A percentile compares a stretch with the other conserved stretches of the same genome.
These are phyloP conservation scores for Lentinula sp. DNA, from an alignment of 768 basidiomycete species.

Conservation along the genomic window DNA sequence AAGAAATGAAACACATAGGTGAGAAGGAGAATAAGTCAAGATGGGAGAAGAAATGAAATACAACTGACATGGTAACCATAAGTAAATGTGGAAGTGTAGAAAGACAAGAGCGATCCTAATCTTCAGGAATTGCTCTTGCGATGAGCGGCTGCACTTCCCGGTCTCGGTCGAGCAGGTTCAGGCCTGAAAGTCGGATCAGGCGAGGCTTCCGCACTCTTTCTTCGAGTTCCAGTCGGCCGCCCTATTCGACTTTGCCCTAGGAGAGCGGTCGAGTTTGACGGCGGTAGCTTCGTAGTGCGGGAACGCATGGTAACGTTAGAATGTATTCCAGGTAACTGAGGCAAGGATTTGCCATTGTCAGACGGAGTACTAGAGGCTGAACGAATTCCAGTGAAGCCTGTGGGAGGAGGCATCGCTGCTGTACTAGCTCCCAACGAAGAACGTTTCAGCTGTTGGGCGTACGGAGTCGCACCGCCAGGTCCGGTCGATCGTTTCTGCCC, in stretches of 20 bases:
- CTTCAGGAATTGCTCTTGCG: slow-evolving; percentile 1
- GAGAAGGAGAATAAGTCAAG: slow-evolving; percentile 4
- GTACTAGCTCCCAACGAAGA: slow-evolving; percentile 55
- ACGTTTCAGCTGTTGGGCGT: slow-evolving; percentile 44
- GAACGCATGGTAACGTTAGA: slow-evolving; percentile 44
- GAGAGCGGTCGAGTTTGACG: slow-evolving; percentile 25
- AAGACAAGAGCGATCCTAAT: not conserved
- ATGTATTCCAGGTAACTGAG: slow-evolving; percentile 34
- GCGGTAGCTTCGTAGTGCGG: slow-evolving; percentile 29
- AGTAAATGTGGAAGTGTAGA: not conserved
- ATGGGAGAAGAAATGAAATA: slow-evolving; percentile 3
- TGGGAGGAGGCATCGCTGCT: slow-evolving; percentile 19
- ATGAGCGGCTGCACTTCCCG: slow-evolving; percentile 5
- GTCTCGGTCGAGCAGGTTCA: not conserved
- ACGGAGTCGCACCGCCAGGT: slow-evolving; percentile 31
- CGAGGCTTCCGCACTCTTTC: slow-evolving; percentile 6
- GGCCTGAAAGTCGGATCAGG: not conserved
- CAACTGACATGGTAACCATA: slow-evolving; percentile 1
- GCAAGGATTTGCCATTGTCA: slow-evolving; percentile 25
- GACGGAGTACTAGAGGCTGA: slow-evolving; percentile 4
- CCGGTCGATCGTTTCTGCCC: slow-evolving; percentile 59
- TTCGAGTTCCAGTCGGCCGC: slow-evolving; percentile 29
- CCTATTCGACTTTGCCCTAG: slow-evolving; percentile 47
- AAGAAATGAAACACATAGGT: not conserved
- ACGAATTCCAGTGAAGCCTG: slow-evolving; percentile 8